Conservation (phyloP, 2,329 filamentous ascomycete genomes). For the Myriosclerotinia duriaeana region DNA sequence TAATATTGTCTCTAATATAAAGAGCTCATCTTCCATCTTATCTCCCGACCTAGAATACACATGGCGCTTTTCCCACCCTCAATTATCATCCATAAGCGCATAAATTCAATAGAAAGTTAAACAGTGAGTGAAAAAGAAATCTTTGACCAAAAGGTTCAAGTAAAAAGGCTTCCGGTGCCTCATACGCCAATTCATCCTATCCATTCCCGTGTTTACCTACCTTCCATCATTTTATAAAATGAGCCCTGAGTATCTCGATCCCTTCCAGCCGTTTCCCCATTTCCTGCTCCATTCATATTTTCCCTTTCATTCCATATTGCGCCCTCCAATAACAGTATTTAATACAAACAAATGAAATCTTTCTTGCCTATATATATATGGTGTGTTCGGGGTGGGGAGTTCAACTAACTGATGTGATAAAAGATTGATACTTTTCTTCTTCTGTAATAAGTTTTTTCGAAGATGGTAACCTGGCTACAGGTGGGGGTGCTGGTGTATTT, state of each 20-base stretch:
- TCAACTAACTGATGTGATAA: conserved; percentile 41
- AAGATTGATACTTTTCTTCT: conserved; percentile 50
- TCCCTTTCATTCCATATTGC: conserved; percentile 9
- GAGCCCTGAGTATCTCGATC: conserved; percentile 6
- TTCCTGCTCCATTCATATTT: conserved; percentile 11
- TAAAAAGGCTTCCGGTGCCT: conserved; percentile 1
- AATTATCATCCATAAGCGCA: neutral
- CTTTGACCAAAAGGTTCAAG: conserved; percentile 4
- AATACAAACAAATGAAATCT: conserved; percentile 17
- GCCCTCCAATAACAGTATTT: neutral
- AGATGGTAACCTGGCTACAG: conserved; percentile 27
- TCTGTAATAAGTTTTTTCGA: conserved; percentile 42
- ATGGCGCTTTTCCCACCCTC: neutral
- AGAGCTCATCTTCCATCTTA: neutral
- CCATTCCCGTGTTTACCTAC: conserved; percentile 6
- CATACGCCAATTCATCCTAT: conserved; percentile 6
- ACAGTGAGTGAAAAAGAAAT: neutral
- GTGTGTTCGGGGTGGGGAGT: neutral
- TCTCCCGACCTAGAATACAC: conserved; percentile 7
- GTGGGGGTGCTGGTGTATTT: conserved; percentile 27
- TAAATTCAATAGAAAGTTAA: neutral
- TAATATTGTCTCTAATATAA: neutral
- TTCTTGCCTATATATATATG: neutral
- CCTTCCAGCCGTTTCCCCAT: conserved; percentile 8
- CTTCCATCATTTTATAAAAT: conserved; percentile 15